Evolutionary conservation across 2,329 filamentous ascomycete species (phyloP).

Genomic region (Botrytis cinerea): DNA sequence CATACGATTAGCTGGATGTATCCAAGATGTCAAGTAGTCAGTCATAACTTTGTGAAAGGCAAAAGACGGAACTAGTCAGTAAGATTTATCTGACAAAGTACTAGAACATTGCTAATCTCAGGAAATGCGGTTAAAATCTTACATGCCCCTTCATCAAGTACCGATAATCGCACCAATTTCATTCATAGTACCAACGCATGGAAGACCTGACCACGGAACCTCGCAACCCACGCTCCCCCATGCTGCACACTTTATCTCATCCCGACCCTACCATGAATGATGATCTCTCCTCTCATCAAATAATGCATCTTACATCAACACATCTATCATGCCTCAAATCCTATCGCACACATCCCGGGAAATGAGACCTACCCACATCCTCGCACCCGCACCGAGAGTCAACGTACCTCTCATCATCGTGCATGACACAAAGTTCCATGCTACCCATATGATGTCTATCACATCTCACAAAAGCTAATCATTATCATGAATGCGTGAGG

Average conservation of each 20-base stretch:
- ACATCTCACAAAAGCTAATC: constrained; percentile 5
- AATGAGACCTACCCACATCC: constrained; percentile 1
- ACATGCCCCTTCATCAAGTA: neutral
- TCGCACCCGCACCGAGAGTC: neutral
- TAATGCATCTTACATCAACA: neutral
- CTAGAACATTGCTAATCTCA: neutral
- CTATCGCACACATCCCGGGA: neutral
- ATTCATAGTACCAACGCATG: neutral
- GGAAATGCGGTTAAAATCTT: neutral
- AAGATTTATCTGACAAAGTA: neutral
- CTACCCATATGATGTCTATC: constrained; percentile 3
- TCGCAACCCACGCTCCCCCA: neutral
- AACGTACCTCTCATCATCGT: constrained; percentile 4
- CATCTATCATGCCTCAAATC: neutral
- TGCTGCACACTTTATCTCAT: neutral
- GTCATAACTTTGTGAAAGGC: neutral
- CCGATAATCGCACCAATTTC: neutral
- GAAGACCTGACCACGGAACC: neutral
- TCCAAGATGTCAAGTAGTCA: neutral
- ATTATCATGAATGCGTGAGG: neutral
- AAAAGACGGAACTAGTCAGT: neutral
- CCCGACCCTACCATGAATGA: neutral
- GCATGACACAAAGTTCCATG: constrained; percentile 8
- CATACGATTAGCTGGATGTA: neutral
- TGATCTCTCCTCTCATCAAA: neutral